Base-by-base conservation (phyloP, 371 early-diverging fungal genomes). In the Lichtheimia corymbifera region DNA sequence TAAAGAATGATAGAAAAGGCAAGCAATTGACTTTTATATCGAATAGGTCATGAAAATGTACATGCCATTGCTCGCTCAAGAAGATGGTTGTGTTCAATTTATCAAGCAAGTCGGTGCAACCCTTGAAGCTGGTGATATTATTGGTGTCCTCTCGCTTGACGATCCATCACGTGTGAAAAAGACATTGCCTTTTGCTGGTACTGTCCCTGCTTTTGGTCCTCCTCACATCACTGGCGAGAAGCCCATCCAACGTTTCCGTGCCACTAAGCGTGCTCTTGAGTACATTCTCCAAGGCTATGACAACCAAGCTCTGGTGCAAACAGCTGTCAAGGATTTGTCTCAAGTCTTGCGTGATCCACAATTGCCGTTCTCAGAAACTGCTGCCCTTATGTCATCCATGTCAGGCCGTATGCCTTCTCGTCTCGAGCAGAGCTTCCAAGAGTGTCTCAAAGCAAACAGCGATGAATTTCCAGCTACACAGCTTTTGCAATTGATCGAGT, bases 31-130 rank as follows among this genome's bases (percentile, higher is more conserved):
- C 44, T 17, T 52, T 18, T 52, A 50, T 52, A n/a, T 60, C 47
- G 28, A 56, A 57, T 65, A 78, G 78, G 98, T 98, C 66, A 99
- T 99, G 99, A 99, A 99, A 82, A 99, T 98, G 98, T 94, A 93
- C 74, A 97, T 97, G 97, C 97, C 96, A 55, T 80, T 99, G 68
- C 72, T 93, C 28, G 94, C 95, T 24, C 71, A 89, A 44, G 97
- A 97, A 71, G 90, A 91, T 72, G 98, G 97, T 61, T 79, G 91
- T 28, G 92, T 97, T 22, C 90, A 90, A 71, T 91, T 93, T 72
- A 86, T 89, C 71, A 92, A 94, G 74, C 96, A 94, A 69, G 90
- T 95, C 15, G 97, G 97, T 42, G 86, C 91, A 47, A 82, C 93
- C 7, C 74, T 98, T 25, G 83, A 88, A 20, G 89, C 93, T 18